These are phyloP conservation scores for Striga hermonthica DNA, from an alignment of 305 asterid genomes.

Conservation along the genomic window DNA sequence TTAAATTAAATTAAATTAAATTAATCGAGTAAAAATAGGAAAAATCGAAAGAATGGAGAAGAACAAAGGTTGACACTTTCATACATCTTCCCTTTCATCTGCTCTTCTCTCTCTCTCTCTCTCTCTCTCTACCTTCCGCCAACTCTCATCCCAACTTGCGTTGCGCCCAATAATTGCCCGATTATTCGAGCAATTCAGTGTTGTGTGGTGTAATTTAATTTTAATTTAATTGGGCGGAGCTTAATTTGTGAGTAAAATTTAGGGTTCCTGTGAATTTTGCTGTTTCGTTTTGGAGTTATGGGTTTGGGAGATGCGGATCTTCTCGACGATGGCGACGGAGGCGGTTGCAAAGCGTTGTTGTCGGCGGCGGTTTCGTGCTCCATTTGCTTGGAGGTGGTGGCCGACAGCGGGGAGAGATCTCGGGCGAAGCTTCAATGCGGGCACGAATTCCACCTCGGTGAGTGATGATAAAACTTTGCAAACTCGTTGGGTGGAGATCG, in stretches of 20 bases:
- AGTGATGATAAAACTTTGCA: slow-evolving; percentile 30
- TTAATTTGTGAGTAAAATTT: background rate
- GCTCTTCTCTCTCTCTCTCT: background rate
- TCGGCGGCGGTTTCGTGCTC: slow-evolving; percentile 50
- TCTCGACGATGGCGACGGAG: slow-evolving; percentile 49
- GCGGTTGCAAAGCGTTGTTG: slow-evolving; percentile 36
- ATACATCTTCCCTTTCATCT: background rate
- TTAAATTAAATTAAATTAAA: no score
- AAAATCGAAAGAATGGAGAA: background rate
- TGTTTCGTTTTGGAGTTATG: slow-evolving; percentile 36
- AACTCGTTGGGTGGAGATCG: slow-evolving; percentile 4
- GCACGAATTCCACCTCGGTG: slow-evolving; percentile 88
- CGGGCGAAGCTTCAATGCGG: slow-evolving; percentile 93
- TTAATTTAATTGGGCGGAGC: slow-evolving; percentile 1
- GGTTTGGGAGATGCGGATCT: slow-evolving; percentile 62
- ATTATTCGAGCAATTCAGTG: no score
- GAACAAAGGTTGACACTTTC: slow-evolving; percentile 4
- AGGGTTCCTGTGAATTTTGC: slow-evolving; percentile 1
- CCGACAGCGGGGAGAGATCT: slow-evolving; percentile 64
- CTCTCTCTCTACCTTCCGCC: background rate
- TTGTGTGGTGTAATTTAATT: background rate
- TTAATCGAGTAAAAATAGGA: no score
- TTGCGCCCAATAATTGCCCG: background rate
- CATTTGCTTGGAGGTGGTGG: slow-evolving; percentile 66
- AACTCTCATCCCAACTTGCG: background rate